phyloP scores from a whole-genome alignment of 2,329 filamentous ascomycete species.

The Trichoderma gracile region DNA sequence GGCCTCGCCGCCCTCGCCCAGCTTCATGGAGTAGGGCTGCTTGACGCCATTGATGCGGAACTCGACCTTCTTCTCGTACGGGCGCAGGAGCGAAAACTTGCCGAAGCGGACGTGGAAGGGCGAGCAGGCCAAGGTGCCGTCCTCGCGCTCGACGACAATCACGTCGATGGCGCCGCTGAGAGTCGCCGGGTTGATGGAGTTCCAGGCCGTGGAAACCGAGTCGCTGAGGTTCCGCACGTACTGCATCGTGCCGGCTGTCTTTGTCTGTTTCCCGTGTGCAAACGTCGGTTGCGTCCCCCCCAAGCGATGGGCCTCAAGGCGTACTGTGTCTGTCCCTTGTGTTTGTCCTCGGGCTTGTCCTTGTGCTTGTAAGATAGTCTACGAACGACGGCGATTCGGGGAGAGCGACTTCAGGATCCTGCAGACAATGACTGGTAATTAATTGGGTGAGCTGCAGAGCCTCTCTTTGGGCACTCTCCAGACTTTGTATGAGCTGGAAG shows the following conservation, averaged over 20 bases:
- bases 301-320: no score
- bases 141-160: slow-evolving; percentile 94
- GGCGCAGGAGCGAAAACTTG: slow-evolving; percentile 93
- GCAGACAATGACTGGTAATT: neutral
- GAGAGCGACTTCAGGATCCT: neutral
- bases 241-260: slow-evolving; percentile 67
- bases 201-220: slow-evolving; percentile 98
- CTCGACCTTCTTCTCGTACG: slow-evolving; percentile 98
- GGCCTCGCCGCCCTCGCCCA: slow-evolving; percentile 94
- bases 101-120: slow-evolving; percentile 98
- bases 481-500: slow-evolving; percentile 10
- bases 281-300: no score
- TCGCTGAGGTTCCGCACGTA: slow-evolving; percentile 96
- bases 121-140: slow-evolving; percentile 85
- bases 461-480: slow-evolving; percentile 9
- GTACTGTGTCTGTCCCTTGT: no score
- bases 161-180: slow-evolving; percentile 98
- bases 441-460: slow-evolving; percentile 11
- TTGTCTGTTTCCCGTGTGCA: no score
- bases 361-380: no score
- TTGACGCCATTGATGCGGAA: slow-evolving; percentile 92
- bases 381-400: neutral
- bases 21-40: slow-evolving; percentile 95
- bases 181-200: slow-evolving; percentile 97
- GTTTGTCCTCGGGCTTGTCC: no score